Base-by-base conservation (phyloP, 495 filamentous ascomycete species). In the Neohortaea acidophila region DNA sequence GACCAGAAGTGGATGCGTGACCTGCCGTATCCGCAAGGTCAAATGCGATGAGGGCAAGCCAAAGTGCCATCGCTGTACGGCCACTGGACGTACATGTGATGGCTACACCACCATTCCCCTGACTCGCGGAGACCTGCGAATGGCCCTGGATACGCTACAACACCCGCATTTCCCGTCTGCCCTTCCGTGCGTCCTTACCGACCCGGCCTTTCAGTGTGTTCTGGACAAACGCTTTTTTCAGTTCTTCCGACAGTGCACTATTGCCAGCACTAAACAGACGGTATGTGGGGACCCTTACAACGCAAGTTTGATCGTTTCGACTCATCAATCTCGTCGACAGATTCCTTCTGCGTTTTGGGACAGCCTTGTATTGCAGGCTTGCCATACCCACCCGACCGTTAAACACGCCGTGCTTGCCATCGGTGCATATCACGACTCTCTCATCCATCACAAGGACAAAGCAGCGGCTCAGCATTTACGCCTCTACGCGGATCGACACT, bases 1-100 rank as follows among this genome's bases (percentile, higher is more conserved):
- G n/a, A n/a, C n/a, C 23, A 41, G 36, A 24, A 41, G 41, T 17
- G 44, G 44, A 9, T 47, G 44, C 30, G 25, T 36, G n/a, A 47
- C 44, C 20, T 47, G 44, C 31, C 30, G 24, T 48, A 66, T 65
- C 33, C 64, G 75, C 28, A 64, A 66, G 45, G 73, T 80, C 20
- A 78, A 79, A 57, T 80, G 75, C 56, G 75, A 73, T 54, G 75
- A 80, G 52, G 61, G 60, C 41, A 72, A 69, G 36, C 74, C 75
- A 3, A 45, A 50, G 2, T 80, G 74, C 48, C 55, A 56, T 22
- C 68, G 70, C 26, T 80, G 75, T 44, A 53, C 69, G 13, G 51
- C 45, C 15, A 68, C 65, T 0, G 65, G 67, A 1, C 57, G 67
- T 4, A 58, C 54, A 25, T 72, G 68, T 46, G 66, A 67, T 41